These are phyloP conservation scores for Blastomyces percursus DNA, from an alignment of 2,329 filamentous ascomycete genomes.

Conservation along the genomic window DNA sequence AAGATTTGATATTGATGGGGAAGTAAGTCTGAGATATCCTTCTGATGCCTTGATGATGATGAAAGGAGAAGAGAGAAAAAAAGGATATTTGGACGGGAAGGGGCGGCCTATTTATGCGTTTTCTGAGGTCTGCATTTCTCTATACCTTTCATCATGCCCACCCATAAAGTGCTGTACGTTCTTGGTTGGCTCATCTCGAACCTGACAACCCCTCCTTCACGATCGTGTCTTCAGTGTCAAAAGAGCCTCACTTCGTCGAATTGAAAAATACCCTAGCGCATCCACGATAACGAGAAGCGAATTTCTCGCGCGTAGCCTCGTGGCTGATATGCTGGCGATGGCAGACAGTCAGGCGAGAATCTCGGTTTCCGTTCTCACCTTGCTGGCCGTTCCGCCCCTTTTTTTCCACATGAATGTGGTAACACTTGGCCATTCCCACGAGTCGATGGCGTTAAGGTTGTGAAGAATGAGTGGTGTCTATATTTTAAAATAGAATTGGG, in stretches of 20 bases:
- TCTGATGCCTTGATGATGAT: constrained; percentile 6
- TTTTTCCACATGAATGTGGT: constrained; percentile 1
- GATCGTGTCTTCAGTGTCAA: background rate
- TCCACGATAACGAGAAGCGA: background rate
- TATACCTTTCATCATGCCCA: background rate
- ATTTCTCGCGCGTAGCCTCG: background rate
- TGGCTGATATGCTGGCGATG: background rate
- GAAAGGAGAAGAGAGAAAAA: constrained; percentile 1
- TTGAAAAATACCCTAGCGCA: background rate
- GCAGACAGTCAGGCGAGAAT: too few species aligned
- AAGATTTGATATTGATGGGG: background rate
- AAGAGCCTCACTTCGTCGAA: background rate
- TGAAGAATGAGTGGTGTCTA: background rate
- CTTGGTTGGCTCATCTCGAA: background rate
- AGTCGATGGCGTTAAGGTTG: constrained; percentile 5
- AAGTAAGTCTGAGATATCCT: constrained; percentile 1
- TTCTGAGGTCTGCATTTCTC: background rate
- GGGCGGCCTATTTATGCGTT: constrained; percentile 9
- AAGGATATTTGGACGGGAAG: constrained; percentile 3
- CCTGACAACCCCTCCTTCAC: background rate
- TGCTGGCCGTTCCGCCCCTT: background rate
- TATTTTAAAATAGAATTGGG: background rate
- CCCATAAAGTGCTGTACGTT: background rate
- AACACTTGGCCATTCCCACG: constrained; percentile 4
- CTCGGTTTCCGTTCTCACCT: background rate